Percentiles rank a stretch among this genome's conserved stretches.
Evolutionary conservation across 306 rosid species (phyloP).

Genomic region (apple (Malus domestica)): ASM211411v1 NC_041793.1:41020501-41021000

Average conservation of each 20-base stretch:
- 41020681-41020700: conserved; percentile 9
- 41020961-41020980: conserved; percentile 56
- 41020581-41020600: conserved; percentile 12
- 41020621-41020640: neutral
- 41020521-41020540: conserved; percentile 66
- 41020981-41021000: conserved; percentile 15
- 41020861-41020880: conserved; percentile 5
- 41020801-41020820: conserved; percentile 89
- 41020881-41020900: conserved; percentile 14
- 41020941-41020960: conserved; percentile 54
- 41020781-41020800: conserved; percentile 70
- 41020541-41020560: conserved; percentile 1
- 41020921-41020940: conserved; percentile 76
- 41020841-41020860: conserved; percentile 10
- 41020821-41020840: conserved; percentile 4
- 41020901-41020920: conserved; percentile 51
- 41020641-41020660: neutral
- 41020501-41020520: conserved; percentile 85
- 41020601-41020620: conserved; percentile 6
- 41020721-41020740: conserved; percentile 61
- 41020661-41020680: conserved; percentile 10
- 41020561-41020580: neutral
- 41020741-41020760: conserved; percentile 73
- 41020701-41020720: conserved; percentile 45
- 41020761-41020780: conserved; percentile 81